These are phyloP conservation scores for Capsicum rhomboideum DNA, from an alignment of 257 asterid genomes.

Conservation along the genomic window DNA sequence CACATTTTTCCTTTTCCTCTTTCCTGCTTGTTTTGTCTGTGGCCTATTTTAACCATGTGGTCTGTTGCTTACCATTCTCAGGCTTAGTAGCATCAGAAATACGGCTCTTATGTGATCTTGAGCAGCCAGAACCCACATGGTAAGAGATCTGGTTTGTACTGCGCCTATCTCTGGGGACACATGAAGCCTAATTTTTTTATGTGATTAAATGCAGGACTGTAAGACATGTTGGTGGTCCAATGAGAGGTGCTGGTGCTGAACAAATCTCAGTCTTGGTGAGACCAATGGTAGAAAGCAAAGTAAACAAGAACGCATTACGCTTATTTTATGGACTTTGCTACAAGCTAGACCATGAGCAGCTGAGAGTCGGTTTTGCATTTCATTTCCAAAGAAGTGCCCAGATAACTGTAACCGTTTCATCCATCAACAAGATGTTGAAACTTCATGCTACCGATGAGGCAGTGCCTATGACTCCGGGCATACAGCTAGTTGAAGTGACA, in stretches of 20 bases:
- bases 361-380: constrained; percentile 83
- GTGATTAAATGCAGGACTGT: constrained; percentile 52
- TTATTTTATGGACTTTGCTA: constrained; percentile 76
- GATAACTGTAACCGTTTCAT: constrained; percentile 75
- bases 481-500: constrained; percentile 91
- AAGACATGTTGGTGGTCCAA: constrained; percentile 89
- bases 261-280: constrained; percentile 84
- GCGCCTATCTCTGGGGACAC: neutral
- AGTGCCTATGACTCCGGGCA: constrained; percentile 84
- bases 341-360: constrained; percentile 80
- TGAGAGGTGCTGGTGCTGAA: constrained; percentile 92
- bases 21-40: neutral
- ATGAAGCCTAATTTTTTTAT: neutral
- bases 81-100: constrained; percentile 84
- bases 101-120: constrained; percentile 86
- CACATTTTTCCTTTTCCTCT: neutral
- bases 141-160: constrained; percentile 9
- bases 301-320: constrained; percentile 82
- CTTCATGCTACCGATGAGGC: constrained; percentile 88
- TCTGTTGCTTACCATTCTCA: constrained; percentile 15
- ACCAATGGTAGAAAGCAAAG: constrained; percentile 74
- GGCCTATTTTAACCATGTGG: neutral
- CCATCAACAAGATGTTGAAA: constrained; percentile 86
- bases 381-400: constrained; percentile 81
- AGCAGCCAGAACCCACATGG: constrained; percentile 95